A percentile compares a stretch with the other conserved stretches of the same genome.
phyloP scores from a whole-genome alignment of 495 filamentous ascomycete genomes.

The Xylaria scruposa region DNA sequence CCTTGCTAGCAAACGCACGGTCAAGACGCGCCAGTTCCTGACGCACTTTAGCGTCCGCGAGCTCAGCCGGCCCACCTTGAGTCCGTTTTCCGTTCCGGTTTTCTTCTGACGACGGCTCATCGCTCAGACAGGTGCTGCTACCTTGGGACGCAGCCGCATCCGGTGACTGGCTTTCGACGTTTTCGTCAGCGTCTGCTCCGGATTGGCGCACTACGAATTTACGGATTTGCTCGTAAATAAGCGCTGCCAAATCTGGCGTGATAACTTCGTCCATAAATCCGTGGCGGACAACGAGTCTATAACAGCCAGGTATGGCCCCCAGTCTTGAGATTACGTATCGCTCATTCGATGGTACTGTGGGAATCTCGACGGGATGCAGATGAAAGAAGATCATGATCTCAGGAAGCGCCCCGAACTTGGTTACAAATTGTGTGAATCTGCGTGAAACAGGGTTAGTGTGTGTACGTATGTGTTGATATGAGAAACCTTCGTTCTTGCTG shows the following conservation, averaged over 20 bases:
- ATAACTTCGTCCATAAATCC: slow-evolving; percentile 75
- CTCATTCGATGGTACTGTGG: slow-evolving; percentile 53
- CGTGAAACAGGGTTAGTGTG: not conserved
- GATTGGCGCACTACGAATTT: slow-evolving; percentile 55
- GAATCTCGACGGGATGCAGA: slow-evolving; percentile 61
- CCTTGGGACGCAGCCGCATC: slow-evolving; percentile 19
- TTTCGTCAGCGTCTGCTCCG: slow-evolving; percentile 31
- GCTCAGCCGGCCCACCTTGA: slow-evolving; percentile 29
- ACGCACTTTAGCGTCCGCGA: slow-evolving; percentile 47
- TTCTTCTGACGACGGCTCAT: not conserved
- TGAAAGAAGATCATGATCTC: slow-evolving; percentile 69
- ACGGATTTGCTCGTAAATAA: slow-evolving; percentile 67
- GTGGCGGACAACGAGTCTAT: slow-evolving; percentile 70
- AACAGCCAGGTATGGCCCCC: slow-evolving; percentile 61
- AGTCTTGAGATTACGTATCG: slow-evolving; percentile 49
- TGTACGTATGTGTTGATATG: not conserved
- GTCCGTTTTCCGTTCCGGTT: slow-evolving; percentile 16
- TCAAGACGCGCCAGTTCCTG: slow-evolving; percentile 59
- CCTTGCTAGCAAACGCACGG: slow-evolving; percentile 63
- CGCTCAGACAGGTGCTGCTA: slow-evolving; percentile 9
- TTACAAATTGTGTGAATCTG: slow-evolving; percentile 66
- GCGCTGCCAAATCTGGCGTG: slow-evolving; percentile 62
- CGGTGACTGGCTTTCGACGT: slow-evolving; percentile 12
- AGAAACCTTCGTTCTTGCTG: not conserved
- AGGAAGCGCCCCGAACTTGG: slow-evolving; percentile 64